Evolutionary conservation across 305 asterid species (phyloP), one percentile per base, ranked within the genome.

Genomic region (Fraxinus albicans): DNA sequence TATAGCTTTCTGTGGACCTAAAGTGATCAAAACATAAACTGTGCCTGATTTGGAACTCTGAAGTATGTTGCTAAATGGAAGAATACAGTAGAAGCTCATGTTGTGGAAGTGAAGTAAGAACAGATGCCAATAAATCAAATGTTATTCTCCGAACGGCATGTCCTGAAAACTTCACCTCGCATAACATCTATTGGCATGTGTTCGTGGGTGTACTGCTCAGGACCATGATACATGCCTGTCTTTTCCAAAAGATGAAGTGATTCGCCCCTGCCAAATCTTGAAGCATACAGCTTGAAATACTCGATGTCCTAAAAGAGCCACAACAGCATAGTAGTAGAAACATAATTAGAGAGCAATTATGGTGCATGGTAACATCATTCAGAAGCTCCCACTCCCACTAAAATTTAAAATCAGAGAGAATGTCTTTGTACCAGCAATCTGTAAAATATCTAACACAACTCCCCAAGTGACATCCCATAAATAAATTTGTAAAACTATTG

Each of bases 81-180:
- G 35, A 44, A 73, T 4, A 55, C 69, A 29, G 27, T 23, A 17
- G 42, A 25, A 7, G 55, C 36, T 67, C 29, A 78, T 4, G 55
- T 55, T 47, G 25, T 3, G 29, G 69, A 42, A 35, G 72, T 5
- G 40, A 35, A 15, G 75, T 8, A 63, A 84, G 19, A 19, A 6
- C 9, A n/a, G 53, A 76, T 12, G 73, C n/a, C 27, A 80, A 58
- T 9, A 35, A 82, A 25, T 78, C 82, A 84, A 76, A 79, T 40
- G 83, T 67, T 80, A 78, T 42, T 77, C 81, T 91, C 82, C 47
- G 95, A 86, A 72, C 83, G 89, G 91, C 98, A 96, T 76, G 97
- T 89, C 91, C 97, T 86, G 88, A 86, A 94, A 80, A 95, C 90
- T 89, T 96, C 99, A 31, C 95, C 98, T 8, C 99, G 91, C 98